Evolutionary conservation across 257 asterid genomes (phyloP).

Genomic region (Eustoma russellianum): DNA sequence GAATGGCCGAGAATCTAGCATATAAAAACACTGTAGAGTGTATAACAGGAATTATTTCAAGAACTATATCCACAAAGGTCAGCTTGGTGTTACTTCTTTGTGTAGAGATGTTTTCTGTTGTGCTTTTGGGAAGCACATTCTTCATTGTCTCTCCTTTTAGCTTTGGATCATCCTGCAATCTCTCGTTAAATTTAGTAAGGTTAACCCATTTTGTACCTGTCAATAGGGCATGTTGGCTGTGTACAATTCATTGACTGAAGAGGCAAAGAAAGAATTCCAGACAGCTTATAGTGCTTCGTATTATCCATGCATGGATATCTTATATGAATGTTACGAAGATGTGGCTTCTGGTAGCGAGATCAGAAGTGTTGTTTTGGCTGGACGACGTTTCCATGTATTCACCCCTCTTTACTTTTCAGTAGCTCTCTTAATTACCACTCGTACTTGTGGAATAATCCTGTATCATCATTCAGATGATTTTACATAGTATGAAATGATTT

Average conservation of each 20-base stretch:
- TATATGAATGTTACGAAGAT: conserved; percentile 94
- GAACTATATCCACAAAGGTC: conserved; percentile 87
- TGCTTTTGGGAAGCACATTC: not conserved
- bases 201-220: conserved; percentile 5
- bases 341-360: conserved; percentile 93
- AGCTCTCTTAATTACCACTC: not conserved
- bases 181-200: not conserved
- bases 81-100: not conserved
- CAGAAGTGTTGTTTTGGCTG: conserved; percentile 92
- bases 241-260: conserved; percentile 62
- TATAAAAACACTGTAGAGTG: conserved; percentile 92
- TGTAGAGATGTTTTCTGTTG: not conserved
- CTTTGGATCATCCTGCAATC: not conserved
- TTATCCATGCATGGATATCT: conserved; percentile 97
- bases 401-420: not conserved
- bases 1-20: conserved; percentile 87
- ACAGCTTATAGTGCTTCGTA: conserved; percentile 81
- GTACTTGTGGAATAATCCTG: too few relatives aligned
- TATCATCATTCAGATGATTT: too few relatives aligned
- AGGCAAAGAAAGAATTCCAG: conserved; percentile 77
- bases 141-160: not conserved
- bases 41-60: conserved; percentile 77
- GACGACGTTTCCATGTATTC: conserved; percentile 85
- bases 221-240: conserved; percentile 90
- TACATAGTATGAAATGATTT: not conserved